Evolutionary conservation across 345 rosid species (phyloP), one percentile per base, ranked within the genome.

Genomic region (Arabidopsis suecica): DNA sequence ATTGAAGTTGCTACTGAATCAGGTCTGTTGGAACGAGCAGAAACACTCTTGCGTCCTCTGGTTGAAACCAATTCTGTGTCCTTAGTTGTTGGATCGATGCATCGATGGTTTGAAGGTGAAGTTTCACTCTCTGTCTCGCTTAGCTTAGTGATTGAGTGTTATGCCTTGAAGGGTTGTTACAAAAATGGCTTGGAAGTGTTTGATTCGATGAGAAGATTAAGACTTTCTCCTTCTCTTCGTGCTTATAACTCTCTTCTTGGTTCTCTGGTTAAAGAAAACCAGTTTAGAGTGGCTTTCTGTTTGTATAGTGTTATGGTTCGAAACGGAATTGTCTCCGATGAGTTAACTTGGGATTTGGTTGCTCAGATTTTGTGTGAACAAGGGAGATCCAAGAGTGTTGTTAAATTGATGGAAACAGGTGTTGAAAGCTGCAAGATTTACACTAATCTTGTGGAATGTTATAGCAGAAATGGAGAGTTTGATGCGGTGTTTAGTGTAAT

Each of bases 161-260:
- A 84, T 85, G 75, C 79, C 1, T 44, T 38, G 11, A 80, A 81
- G 69, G 84, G 85, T 56, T 55, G 75, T 75, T 66, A 34, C 69
- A 20, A 72, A 18, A 87, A 82, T 5, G 84, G 84, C 13, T 81
- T 89, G 56, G 86, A 82, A 78, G 86, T 87, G 53, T 83, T 80
- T 71, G 12, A 53, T 40, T 76, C 20, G 49, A 79, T 83, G 82
- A 81, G 84, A 78, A 20, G 53, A n/a, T 33, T 62, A 71, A 82
- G 85, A 14, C 74, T 50, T 75, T 65, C 68, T 6, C 87, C 87
- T 78, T 80, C 85, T 0, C 37, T 72, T 54, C 3, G 64, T 65
- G 86, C 85, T 14, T 83, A 82, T 72, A 86, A 86, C 81, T 62
- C 80, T 51, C 76, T 85, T 75, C 89, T 92, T 74, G 86, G 77